phyloP scores from a whole-genome alignment of 2,329 filamentous ascomycete species.

The Trichoderma citrinoviride region DNA sequence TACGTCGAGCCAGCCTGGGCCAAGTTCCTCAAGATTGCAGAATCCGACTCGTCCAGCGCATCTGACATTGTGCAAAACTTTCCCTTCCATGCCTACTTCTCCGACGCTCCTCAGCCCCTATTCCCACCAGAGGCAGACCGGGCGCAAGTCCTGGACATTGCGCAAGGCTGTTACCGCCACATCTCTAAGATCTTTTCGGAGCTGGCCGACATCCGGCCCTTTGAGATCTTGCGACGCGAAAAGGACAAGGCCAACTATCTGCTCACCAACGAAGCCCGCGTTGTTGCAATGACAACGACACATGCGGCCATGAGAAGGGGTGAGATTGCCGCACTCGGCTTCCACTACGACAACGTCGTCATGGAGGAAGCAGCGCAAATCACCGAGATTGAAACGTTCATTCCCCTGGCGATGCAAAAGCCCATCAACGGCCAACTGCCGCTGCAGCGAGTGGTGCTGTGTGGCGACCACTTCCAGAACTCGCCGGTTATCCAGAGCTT shows the following conservation, averaged over 20 bases:
- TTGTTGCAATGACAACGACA: slow-evolving; percentile 98
- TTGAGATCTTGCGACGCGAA: slow-evolving; percentile 85
- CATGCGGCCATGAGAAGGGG: slow-evolving; percentile 92
- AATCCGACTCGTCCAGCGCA: slow-evolving; percentile 53
- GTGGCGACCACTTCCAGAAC: slow-evolving; percentile 95
- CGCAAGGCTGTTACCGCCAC: slow-evolving; percentile 82
- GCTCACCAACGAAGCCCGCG: slow-evolving; percentile 90
- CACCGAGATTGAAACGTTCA: slow-evolving; percentile 95
- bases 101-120: slow-evolving; percentile 79
- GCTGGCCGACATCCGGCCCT: slow-evolving; percentile 87
- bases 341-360: slow-evolving; percentile 95
- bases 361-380: slow-evolving; percentile 99
- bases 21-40: slow-evolving; percentile 65
- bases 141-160: slow-evolving; percentile 70
- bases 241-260: slow-evolving; percentile 96
- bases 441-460: slow-evolving; percentile 84
- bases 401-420: slow-evolving; percentile 89
- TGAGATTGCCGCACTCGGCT: slow-evolving; percentile 88
- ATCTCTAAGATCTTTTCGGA: slow-evolving; percentile 88
- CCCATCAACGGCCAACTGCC: slow-evolving; percentile 68
- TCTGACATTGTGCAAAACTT: slow-evolving; percentile 70
- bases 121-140: slow-evolving; percentile 67
- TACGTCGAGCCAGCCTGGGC: slow-evolving; percentile 88
- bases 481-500: slow-evolving; percentile 93
- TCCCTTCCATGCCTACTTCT: slow-evolving; percentile 86